phyloP scores from a whole-genome alignment of 176 grass and related monocot genomes.

The Triticum urartu region DNA sequence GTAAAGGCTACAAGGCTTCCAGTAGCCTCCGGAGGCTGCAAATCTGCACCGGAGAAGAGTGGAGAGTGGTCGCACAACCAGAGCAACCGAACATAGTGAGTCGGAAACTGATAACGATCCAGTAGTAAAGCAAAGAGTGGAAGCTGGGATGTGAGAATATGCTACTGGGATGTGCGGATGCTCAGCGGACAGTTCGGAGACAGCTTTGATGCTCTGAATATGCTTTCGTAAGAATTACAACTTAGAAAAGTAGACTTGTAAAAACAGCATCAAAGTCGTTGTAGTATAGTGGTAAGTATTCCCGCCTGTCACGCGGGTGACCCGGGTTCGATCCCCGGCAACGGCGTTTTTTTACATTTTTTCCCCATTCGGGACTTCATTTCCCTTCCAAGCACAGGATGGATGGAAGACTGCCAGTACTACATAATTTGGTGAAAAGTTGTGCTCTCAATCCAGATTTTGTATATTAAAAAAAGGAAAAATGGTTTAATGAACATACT shows the following conservation, averaged over 20 bases:
- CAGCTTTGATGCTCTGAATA: not conserved
- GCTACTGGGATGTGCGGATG: slow-evolving; percentile 26
- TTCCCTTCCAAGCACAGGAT: too few species aligned
- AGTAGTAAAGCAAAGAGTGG: not conserved
- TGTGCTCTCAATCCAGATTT: too few species aligned
- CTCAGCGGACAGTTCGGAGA: not conserved
- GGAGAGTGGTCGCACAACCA: not conserved
- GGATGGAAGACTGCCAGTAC: too few species aligned
- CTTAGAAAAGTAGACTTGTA: fast-evolving
- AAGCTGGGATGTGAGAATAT: slow-evolving; percentile 40
- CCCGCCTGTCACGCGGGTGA: slow-evolving; percentile 80
- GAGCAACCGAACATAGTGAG: not conserved
- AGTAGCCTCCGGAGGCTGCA: not conserved
- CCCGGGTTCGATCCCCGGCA: slow-evolving; percentile 82
- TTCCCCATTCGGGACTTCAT: not conserved
- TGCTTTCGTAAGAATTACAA: too few species aligned
- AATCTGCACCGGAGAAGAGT: not conserved
- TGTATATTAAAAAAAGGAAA: too few species aligned
- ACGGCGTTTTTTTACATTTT: slow-evolving; percentile 24
- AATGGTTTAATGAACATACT: too few species aligned
- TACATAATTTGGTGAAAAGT: too few species aligned
- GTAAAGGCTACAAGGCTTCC: not conserved
- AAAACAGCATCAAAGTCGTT: slow-evolving; percentile 29
- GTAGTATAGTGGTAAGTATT: slow-evolving; percentile 91
- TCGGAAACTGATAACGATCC: not conserved